Evolutionary conservation across 345 rosid species (phyloP).

Genomic region (Toxicodendron radicans): DNA sequence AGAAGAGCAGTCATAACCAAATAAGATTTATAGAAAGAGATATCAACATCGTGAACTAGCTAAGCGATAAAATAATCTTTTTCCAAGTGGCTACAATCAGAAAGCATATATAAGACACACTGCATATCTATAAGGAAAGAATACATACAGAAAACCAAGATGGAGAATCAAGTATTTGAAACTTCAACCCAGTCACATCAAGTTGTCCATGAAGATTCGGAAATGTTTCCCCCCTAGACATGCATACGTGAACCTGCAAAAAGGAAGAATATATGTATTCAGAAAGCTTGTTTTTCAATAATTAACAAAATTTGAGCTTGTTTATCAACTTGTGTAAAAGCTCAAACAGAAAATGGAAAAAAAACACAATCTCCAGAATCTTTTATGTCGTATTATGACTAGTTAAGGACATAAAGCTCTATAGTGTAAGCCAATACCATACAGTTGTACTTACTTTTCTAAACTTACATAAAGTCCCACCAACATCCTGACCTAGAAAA

Average conservation of each 20-base stretch:
- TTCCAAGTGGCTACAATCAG: background rate
- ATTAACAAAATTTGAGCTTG: slow-evolving; percentile 1
- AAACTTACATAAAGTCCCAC: background rate
- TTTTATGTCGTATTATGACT: background rate
- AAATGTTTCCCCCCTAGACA: slow-evolving; percentile 90
- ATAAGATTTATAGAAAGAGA: background rate
- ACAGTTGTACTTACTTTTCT: background rate
- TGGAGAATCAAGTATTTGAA: slow-evolving; percentile 90
- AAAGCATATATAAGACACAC: slow-evolving; percentile 6
- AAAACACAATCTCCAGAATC: background rate
- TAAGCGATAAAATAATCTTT: slow-evolving; percentile 5
- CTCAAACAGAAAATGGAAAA: background rate
- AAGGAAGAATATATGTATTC: slow-evolving; percentile 15
- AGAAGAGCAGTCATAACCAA: background rate
- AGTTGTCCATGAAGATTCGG: slow-evolving; percentile 94
- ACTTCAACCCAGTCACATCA: slow-evolving; percentile 77
- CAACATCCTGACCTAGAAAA: background rate
- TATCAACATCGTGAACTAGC: slow-evolving; percentile 11
- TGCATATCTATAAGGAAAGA: slow-evolving; percentile 13
- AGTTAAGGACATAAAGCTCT: slow-evolving; percentile 4
- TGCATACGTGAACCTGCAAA: slow-evolving; percentile 84
- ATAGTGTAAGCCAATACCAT: background rate
- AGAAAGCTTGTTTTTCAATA: slow-evolving; percentile 2
- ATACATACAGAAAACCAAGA: slow-evolving; percentile 78
- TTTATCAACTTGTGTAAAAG: background rate